Evolutionary conservation across 805 yeast genomes (phyloP).

Genomic region (Metschnikowia picachoensis): DNA sequence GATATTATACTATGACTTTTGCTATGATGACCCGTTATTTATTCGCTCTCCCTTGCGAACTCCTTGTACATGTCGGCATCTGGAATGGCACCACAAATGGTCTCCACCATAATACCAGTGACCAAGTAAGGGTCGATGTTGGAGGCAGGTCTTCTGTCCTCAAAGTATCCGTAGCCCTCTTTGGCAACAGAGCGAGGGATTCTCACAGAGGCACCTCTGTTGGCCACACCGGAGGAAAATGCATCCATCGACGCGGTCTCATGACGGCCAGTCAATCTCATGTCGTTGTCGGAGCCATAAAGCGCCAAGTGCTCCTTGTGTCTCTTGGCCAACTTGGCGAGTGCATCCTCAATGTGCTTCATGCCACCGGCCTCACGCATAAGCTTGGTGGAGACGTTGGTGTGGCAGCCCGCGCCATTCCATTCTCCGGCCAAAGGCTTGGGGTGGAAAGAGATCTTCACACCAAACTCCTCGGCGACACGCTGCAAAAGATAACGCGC

Average conservation of each 20-base stretch:
- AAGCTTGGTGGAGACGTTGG: slow-evolving; percentile 87
- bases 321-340: slow-evolving; percentile 91
- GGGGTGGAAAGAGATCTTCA: slow-evolving; percentile 98
- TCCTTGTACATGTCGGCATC: slow-evolving; percentile 94
- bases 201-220: slow-evolving; percentile 99
- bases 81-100: slow-evolving; percentile 90
- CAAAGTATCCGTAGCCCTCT: slow-evolving; percentile 97
- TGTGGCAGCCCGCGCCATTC: slow-evolving; percentile 99
- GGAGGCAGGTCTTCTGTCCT: slow-evolving; percentile 99
- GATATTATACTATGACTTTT: slow-evolving; percentile 5
- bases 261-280: slow-evolving; percentile 96
- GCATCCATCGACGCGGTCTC: slow-evolving; percentile 93
- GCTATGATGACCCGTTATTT: slow-evolving; percentile 2
- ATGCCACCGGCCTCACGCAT: slow-evolving; percentile 98
- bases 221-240: slow-evolving; percentile 97
- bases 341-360: slow-evolving; percentile 88
- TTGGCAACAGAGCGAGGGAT: slow-evolving; percentile 98
- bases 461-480: slow-evolving; percentile 98
- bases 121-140: slow-evolving; percentile 99
- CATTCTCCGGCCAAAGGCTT: slow-evolving; percentile 98
- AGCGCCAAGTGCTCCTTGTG: slow-evolving; percentile 93
- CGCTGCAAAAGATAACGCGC: slow-evolving; percentile 90
- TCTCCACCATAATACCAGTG: slow-evolving; percentile 97
- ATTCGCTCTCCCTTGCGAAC: slow-evolving; percentile 64
- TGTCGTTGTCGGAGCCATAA: slow-evolving; percentile 93